Evolutionary conservation across 352 stramenopile species (phyloP).

Genomic region (Phytophthora ohioensis): DNA sequence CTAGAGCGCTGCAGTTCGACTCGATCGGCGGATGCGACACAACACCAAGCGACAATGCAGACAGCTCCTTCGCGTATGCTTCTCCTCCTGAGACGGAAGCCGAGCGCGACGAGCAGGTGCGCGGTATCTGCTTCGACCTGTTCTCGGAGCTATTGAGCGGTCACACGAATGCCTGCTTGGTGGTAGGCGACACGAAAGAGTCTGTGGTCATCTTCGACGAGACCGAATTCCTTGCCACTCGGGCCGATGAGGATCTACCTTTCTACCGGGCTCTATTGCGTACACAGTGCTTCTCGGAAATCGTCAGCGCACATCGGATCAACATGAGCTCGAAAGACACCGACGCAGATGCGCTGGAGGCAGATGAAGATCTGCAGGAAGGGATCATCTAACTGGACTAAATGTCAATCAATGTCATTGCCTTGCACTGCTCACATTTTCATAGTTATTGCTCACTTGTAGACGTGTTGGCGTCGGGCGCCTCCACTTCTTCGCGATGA

Average conservation of each 20-base stretch:
- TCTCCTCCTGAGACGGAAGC: conserved; percentile 32
- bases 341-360: conserved; percentile 31
- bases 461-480: conserved; percentile 8
- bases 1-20: conserved; percentile 50
- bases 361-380: conserved; percentile 54
- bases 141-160: conserved; percentile 68
- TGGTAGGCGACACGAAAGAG: conserved; percentile 87
- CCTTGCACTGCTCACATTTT: conserved; percentile 19
- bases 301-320: conserved; percentile 81
- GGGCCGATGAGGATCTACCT: conserved; percentile 56
- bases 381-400: conserved; percentile 50
- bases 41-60: conserved; percentile 1
- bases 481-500: conserved; percentile 24
- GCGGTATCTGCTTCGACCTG: conserved; percentile 73
- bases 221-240: conserved; percentile 79
- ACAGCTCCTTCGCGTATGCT: conserved; percentile 24
- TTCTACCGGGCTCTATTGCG: conserved; percentile 81
- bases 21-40: conserved; percentile 46
- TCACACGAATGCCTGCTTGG: conserved; percentile 79
- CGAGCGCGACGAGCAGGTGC: conserved; percentile 58
- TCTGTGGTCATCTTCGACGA: conserved; percentile 91
- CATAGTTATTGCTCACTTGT: conserved; percentile 24
- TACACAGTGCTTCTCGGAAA: conserved; percentile 87
- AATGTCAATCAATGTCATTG: conserved; percentile 13
- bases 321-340: conserved; percentile 53